Percentiles rank a stretch among this genome's conserved stretches.
These are phyloP conservation scores for Melaleuca quinquenervia DNA, from an alignment of 345 rosid species.

Conservation along the genomic window DNA sequence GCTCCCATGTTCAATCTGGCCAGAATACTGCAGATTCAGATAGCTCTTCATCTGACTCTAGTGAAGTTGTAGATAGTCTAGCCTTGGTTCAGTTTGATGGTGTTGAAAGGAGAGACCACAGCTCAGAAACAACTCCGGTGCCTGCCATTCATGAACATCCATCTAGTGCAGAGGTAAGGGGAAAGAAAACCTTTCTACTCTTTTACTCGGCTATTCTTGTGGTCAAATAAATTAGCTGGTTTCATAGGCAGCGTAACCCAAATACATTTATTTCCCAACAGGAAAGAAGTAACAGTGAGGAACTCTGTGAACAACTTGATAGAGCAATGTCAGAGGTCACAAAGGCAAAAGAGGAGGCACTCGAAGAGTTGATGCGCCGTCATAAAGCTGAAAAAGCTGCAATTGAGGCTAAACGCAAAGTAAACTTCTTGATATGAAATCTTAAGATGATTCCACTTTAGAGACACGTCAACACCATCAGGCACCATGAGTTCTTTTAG, in stretches of 20 bases:
- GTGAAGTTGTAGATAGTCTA: conserved; percentile 1
- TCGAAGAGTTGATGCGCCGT: conserved; percentile 41
- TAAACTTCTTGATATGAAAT: conserved; percentile 2
- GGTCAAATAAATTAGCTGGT: not conserved
- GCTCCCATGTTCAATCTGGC: not conserved
- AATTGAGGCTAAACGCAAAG: conserved; percentile 58
- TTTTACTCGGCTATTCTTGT: not conserved
- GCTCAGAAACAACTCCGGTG: not conserved
- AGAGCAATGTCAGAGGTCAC: conserved; percentile 45
- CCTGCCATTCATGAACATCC: not conserved
- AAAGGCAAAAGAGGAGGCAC: conserved; percentile 42
- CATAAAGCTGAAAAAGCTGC: conserved; percentile 60
- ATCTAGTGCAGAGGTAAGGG: not conserved
- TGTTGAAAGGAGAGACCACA: not conserved
- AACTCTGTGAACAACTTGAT: conserved; percentile 30
- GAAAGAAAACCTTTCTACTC: not conserved
- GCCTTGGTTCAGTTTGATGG: not conserved
- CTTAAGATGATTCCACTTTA: not conserved
- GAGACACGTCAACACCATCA: not conserved
- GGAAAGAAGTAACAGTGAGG: conserved; percentile 40
- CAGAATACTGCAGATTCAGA: not conserved
- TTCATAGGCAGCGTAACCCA: not conserved
- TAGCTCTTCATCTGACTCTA: conserved; percentile 3
- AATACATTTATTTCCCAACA: conserved; percentile 8
- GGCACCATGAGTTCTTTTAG: not conserved